Evolutionary conservation across 108 stramenopile genomes (phyloP), one percentile per base, ranked within the genome.

Genomic region (Stephanodiscus minutulus): DNA sequence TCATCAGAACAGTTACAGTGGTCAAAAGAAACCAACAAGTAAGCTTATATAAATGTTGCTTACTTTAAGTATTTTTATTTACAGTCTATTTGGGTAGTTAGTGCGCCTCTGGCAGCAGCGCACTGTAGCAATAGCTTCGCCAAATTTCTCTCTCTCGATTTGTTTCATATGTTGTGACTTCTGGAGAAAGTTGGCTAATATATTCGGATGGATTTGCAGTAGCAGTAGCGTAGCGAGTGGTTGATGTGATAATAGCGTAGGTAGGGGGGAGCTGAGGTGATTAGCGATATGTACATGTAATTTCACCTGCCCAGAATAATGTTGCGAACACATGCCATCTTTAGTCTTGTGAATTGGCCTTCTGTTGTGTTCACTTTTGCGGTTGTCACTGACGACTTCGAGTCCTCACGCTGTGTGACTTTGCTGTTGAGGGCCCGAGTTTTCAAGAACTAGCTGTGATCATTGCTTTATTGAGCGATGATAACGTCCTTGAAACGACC

Each of bases 401-500:
- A n/a, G n/a, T n/a, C n/a, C n/a, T n/a, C n/a, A n/a, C n/a, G n/a
- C n/a, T n/a, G n/a, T n/a, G n/a, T n/a, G n/a, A n/a, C n/a, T n/a
- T n/a, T n/a, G n/a, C 50, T 52, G 17, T 13, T 20, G 17, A 52
- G 17, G 50, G 17, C 17, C 17, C 50, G 11, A 44, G 43, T 44
- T n/a, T n/a, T n/a, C n/a, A n/a, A n/a, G 29, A 33, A 12, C n/a
- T 21, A 6, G 36, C 41, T 0, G 4, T n/a, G 36, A 39, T 59
- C 36, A 21, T 35, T 43, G 37, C 43, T 44, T 13, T 44, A 44
- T 44, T 44, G 43, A 44, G 43, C 15, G 29, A 60, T 3, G 12
- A 60, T 60, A n/a, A 18, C 43, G 20, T 60, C 59, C 59, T 39
- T 60, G 59, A 81, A 71, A 44, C 76, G 46, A 43, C 70, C 70